Conservation (phyloP, 768 basidiomycete species). For the Fibroporia radiculosa region DNA sequence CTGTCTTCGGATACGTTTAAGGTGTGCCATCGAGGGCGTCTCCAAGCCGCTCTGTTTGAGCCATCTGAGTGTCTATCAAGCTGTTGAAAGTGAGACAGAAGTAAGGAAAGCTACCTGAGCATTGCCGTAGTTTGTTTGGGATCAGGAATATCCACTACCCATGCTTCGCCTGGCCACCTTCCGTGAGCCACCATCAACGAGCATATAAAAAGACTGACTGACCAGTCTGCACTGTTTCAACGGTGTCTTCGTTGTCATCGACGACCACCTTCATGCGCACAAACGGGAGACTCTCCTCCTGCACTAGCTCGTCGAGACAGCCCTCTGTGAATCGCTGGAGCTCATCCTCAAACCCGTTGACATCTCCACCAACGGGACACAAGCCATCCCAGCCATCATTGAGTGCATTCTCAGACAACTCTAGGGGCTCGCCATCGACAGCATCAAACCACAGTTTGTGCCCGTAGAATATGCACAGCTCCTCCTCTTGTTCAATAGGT, state of each 20-base stretch:
- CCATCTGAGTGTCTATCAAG: conserved; percentile 42
- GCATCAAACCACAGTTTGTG: conserved; percentile 57
- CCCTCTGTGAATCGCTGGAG: conserved; percentile 23
- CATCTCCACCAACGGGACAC: conserved; percentile 13
- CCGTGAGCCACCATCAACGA: not conserved
- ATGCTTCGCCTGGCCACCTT: conserved; percentile 49
- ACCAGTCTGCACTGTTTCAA: conserved; percentile 51
- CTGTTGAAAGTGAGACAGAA: not conserved
- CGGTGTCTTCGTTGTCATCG: conserved; percentile 53
- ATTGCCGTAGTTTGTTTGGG: conserved; percentile 48
- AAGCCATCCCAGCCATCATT: conserved; percentile 43
- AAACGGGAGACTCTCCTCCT: conserved; percentile 61
- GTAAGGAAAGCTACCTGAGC: conserved; percentile 42
- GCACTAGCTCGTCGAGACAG: conserved; percentile 39
- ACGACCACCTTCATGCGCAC: conserved; percentile 48
- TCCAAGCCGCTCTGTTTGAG: conserved; percentile 57
- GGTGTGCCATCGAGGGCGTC: conserved; percentile 53
- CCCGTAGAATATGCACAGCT: conserved; percentile 76
- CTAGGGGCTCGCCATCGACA: conserved; percentile 3
- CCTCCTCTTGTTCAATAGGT: conserved; percentile 50
- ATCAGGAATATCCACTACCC: conserved; percentile 72
- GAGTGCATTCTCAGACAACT: not conserved
- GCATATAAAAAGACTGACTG: conserved; percentile 7
- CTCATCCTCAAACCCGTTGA: not conserved
- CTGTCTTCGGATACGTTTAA: conserved; percentile 68